Conservation (phyloP, 768 basidiomycete genomes). For the Sporobolomyces phaffii region DNA sequence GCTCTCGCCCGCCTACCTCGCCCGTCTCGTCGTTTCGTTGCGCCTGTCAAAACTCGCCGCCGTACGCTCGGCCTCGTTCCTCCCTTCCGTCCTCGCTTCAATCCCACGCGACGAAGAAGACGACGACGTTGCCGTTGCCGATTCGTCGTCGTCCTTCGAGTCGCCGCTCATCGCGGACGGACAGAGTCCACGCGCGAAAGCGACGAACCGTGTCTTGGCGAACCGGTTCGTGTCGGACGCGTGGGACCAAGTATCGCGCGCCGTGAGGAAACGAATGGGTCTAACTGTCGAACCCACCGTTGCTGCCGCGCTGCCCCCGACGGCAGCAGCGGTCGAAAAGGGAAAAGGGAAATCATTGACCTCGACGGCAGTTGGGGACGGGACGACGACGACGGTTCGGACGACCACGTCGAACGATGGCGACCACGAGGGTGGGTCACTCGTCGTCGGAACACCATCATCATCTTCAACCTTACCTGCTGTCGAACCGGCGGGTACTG, state of each 20-base stretch:
- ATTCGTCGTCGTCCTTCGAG: not conserved
- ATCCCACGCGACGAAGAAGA: too few relatives aligned
- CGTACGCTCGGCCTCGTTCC: conserved; percentile 16
- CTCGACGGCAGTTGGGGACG: not conserved
- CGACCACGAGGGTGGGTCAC: too few relatives aligned
- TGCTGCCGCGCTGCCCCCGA: too few relatives aligned
- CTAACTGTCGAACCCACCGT: conserved; percentile 24
- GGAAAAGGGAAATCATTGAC: not conserved
- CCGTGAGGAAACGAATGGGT: conserved; percentile 26
- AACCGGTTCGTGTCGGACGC: conserved; percentile 34
- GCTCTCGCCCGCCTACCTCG: too few relatives aligned
- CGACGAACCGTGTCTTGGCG: conserved; percentile 38
- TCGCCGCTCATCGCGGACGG: conserved; percentile 16
- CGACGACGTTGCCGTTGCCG: too few relatives aligned
- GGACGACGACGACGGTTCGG: too few relatives aligned
- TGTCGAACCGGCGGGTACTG: too few relatives aligned
- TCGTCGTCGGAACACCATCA: too few relatives aligned
- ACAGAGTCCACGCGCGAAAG: conserved; percentile 23
- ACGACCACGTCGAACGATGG: too few relatives aligned
- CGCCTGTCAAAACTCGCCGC: too few relatives aligned
- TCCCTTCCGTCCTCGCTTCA: conserved; percentile 22
- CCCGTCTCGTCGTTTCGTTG: too few relatives aligned
- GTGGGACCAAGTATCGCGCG: conserved; percentile 31
- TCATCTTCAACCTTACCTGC: too few relatives aligned
- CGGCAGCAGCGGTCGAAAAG: not conserved